Conservation (phyloP, 2,329 filamentous ascomycete species). For the Rhexocercosporidium sp. region DNA sequence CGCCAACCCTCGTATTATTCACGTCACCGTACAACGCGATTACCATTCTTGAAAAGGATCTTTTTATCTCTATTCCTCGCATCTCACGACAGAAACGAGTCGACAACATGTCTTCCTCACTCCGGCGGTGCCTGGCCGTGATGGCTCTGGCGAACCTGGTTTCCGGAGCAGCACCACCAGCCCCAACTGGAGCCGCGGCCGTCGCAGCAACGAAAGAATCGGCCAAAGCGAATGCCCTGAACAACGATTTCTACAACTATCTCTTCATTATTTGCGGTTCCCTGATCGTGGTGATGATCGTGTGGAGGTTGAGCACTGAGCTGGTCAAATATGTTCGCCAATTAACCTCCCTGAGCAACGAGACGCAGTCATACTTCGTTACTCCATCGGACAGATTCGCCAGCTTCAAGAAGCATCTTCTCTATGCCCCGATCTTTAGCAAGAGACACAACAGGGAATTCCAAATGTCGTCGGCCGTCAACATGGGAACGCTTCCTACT, state of each 20-base stretch:
- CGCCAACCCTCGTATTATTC: constrained; percentile 4
- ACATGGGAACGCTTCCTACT: constrained; percentile 80
- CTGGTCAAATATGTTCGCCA: constrained; percentile 72
- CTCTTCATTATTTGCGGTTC: constrained; percentile 67
- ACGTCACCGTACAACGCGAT: constrained; percentile 3
- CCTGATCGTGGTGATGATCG: constrained; percentile 65
- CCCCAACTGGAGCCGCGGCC: constrained; percentile 20
- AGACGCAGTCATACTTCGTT: constrained; percentile 80
- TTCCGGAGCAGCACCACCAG: constrained; percentile 26
- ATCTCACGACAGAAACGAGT: neutral
- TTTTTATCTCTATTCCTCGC: neutral
- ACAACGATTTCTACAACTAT: constrained; percentile 63
- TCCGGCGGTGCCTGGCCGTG: constrained; percentile 28
- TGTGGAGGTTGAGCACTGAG: constrained; percentile 68
- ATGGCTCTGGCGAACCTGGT: constrained; percentile 32
- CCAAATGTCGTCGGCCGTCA: constrained; percentile 69
- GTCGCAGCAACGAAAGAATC: constrained; percentile 22
- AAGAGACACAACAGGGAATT: constrained; percentile 80
- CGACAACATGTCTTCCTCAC: constrained; percentile 32
- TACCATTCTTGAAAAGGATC: neutral
- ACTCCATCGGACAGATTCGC: constrained; percentile 57
- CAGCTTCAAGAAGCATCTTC: constrained; percentile 69
- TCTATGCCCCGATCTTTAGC: constrained; percentile 73
- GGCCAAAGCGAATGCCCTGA: constrained; percentile 41
- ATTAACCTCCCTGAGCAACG: constrained; percentile 77